phyloP scores from a whole-genome alignment of 805 yeast species.

The Wickerhamomyces tratensis region DNA sequence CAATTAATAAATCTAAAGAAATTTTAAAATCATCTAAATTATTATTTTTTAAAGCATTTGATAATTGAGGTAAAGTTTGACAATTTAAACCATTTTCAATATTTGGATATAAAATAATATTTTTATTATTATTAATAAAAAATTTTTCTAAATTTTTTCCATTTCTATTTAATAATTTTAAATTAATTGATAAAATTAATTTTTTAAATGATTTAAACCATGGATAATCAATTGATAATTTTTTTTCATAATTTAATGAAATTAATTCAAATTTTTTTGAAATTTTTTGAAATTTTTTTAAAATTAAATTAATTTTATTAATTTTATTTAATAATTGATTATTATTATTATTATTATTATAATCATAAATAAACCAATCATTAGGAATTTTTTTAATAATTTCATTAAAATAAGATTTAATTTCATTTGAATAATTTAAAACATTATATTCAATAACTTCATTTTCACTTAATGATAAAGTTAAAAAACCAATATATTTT shows the following conservation, averaged over 20 bases:
- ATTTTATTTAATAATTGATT: not conserved
- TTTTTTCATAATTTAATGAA: constrained; percentile 35
- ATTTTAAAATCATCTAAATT: constrained; percentile 25
- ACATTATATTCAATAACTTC: constrained; percentile 45
- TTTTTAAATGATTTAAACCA: constrained; percentile 64
- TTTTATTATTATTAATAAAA: constrained; percentile 41
- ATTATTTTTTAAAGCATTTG: constrained; percentile 39
- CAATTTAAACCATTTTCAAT: constrained; percentile 39
- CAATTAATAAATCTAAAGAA: too few species aligned
- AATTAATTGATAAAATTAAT: constrained; percentile 44
- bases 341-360: not conserved
- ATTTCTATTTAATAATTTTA: constrained; percentile 44
- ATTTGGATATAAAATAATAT: constrained; percentile 53
- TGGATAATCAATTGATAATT: constrained; percentile 58
- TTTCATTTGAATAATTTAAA: constrained; percentile 34
- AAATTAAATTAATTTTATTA: not conserved
- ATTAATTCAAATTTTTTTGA: constrained; percentile 35
- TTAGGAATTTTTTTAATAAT: constrained; percentile 17
- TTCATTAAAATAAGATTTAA: constrained; percentile 25
- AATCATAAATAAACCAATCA: constrained; percentile 18
- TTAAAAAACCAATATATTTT: constrained; percentile 47
- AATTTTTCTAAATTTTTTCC: constrained; percentile 45
- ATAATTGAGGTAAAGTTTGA: constrained; percentile 48
- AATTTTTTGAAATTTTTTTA: constrained; percentile 1
- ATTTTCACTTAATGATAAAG: constrained; percentile 43